Conservation (phyloP, 2,329 filamentous ascomycete species). For the Colletotrichum limetticola region DNA sequence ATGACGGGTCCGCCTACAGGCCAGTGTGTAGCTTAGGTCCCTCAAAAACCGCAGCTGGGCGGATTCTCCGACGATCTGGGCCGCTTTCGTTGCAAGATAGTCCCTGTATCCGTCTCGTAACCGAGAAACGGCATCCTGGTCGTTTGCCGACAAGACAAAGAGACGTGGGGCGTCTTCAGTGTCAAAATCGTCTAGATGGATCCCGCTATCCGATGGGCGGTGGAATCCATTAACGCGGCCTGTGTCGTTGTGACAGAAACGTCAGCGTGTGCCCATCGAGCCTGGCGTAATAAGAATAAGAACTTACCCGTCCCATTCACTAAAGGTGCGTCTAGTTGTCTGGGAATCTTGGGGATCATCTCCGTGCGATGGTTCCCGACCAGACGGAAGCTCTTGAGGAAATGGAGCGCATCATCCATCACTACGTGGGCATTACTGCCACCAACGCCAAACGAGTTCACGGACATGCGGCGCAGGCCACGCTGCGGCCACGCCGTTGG, state of each 20-base stretch:
- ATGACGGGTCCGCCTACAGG: constrained; percentile 18
- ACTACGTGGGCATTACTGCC: constrained; percentile 37
- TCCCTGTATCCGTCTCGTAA: constrained; percentile 46
- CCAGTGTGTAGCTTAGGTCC: constrained; percentile 58
- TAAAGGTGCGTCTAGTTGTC: neutral
- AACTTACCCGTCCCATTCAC: neutral
- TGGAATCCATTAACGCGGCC: neutral
- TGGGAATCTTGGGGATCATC: neutral
- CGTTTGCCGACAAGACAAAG: constrained; percentile 53
- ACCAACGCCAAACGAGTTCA: constrained; percentile 55
- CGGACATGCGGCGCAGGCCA: constrained; percentile 61
- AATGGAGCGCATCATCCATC: constrained; percentile 48
- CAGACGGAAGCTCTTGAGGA: constrained; percentile 19
- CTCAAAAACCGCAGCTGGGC: constrained; percentile 2
- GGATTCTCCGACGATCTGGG: neutral
- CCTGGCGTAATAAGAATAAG: accelerated
- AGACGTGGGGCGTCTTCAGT: constrained; percentile 43
- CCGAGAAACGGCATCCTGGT: constrained; percentile 51
- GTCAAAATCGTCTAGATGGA: constrained; percentile 1
- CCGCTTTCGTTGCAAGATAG: constrained; percentile 10
- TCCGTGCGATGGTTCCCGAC: constrained; percentile 27
- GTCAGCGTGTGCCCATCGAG: neutral
- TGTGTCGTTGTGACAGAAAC: neutral
- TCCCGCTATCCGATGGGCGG: constrained; percentile 21
- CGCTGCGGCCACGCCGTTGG: constrained; percentile 34